These are phyloP conservation scores for Luzula sylvatica DNA, from an alignment of 176 grass and related monocot genomes.

Conservation along the genomic window DNA sequence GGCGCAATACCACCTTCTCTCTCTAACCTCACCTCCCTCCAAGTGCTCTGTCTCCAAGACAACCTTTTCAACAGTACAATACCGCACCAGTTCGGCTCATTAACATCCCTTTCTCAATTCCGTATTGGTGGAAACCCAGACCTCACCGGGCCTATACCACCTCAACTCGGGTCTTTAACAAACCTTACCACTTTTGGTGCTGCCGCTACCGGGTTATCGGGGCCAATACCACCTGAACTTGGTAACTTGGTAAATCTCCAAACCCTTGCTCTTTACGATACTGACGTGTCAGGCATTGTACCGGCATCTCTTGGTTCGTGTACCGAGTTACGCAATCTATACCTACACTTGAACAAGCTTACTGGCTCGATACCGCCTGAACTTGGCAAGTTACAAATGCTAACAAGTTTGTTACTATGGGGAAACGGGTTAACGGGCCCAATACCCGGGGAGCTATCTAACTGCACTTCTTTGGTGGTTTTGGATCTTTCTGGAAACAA, in stretches of 20 bases:
- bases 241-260: slow-evolving; percentile 76
- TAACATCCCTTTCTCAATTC: slow-evolving; percentile 73
- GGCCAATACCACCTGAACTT: slow-evolving; percentile 58
- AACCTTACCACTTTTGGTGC: slow-evolving; percentile 94
- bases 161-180: slow-evolving; percentile 51
- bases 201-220: slow-evolving; percentile 69
- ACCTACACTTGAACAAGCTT: slow-evolving; percentile 89
- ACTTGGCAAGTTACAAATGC: slow-evolving; percentile 61
- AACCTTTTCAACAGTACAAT: slow-evolving; percentile 86
- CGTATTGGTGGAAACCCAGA: slow-evolving; percentile 68
- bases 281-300: slow-evolving; percentile 51
- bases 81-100: slow-evolving; percentile 55
- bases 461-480: slow-evolving; percentile 55
- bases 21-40: slow-evolving; percentile 58
- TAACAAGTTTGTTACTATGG: slow-evolving; percentile 88
- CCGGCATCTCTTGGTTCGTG: slow-evolving; percentile 61
- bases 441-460: slow-evolving; percentile 64
- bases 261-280: slow-evolving; percentile 69
- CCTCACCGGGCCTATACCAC: slow-evolving; percentile 48
- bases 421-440: slow-evolving; percentile 47
- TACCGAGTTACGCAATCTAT: slow-evolving; percentile 67
- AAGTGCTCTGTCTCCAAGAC: slow-evolving; percentile 93
- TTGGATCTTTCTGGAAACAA: slow-evolving; percentile 71
- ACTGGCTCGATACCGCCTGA: slow-evolving; percentile 45
- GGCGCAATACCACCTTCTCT: slow-evolving; percentile 54